These are phyloP conservation scores for Colletotrichum cuscutae DNA, from an alignment of 2,329 filamentous ascomycete genomes.

Conservation along the genomic window DNA sequence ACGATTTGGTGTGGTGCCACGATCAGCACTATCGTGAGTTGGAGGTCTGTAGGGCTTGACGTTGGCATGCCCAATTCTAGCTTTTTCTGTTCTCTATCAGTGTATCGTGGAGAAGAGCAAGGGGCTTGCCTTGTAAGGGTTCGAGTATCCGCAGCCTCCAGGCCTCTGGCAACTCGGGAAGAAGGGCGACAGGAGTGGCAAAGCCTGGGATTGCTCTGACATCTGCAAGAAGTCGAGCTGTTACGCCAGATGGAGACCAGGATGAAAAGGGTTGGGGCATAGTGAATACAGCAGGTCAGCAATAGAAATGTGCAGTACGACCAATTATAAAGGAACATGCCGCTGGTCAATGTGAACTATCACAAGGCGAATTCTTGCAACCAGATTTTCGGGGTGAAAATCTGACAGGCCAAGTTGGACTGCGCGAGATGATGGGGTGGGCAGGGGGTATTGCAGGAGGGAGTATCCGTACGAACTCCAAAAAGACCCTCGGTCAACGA, in stretches of 20 bases:
- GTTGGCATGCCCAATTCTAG: neutral
- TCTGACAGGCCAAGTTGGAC: conserved; percentile 28
- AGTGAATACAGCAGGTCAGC: conserved; percentile 23
- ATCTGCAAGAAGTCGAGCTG: conserved; percentile 16
- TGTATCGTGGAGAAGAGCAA: conserved; percentile 14
- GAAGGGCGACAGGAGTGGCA: neutral
- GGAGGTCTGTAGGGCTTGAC: neutral
- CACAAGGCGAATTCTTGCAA: conserved; percentile 20
- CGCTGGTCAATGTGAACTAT: conserved; percentile 12
- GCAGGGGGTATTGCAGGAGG: conserved; percentile 13
- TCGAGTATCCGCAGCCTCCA: neutral
- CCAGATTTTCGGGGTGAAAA: conserved; percentile 33
- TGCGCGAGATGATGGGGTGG: conserved; percentile 30
- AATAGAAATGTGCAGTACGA: conserved; percentile 26
- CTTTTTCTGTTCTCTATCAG: neutral
- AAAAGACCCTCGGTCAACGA: conserved; percentile 30
- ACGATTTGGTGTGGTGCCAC: conserved; percentile 10
- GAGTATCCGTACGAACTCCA: conserved; percentile 13
- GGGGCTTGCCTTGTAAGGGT: neutral
- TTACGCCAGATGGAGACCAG: conserved; percentile 16
- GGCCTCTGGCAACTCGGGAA: neutral
- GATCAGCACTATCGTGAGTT: conserved; percentile 8
- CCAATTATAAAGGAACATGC: neutral
- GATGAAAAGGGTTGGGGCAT: neutral
- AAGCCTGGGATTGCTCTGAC: conserved; percentile 13